Conservation (phyloP, 1,139 yeast species). For the Geotrichum armillariae region DNA sequence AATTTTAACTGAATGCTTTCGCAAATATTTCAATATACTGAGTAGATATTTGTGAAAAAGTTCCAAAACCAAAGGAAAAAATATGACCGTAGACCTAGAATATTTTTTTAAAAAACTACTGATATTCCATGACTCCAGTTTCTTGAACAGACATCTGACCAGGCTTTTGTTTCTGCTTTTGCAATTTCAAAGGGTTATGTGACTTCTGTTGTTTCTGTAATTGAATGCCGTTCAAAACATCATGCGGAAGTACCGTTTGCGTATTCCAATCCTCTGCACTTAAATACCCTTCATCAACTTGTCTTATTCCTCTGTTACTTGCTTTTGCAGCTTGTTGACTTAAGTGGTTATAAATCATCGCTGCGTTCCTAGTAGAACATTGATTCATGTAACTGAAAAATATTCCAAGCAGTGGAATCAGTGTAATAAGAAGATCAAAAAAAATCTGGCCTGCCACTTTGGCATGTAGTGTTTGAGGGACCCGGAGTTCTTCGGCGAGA, state of each 20-base stretch:
- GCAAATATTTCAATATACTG: too few relatives aligned
- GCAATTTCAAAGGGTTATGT: background rate
- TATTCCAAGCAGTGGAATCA: constrained; percentile 79
- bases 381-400: constrained; percentile 77
- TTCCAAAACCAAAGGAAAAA: too few relatives aligned
- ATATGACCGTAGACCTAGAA: too few relatives aligned
- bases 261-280: constrained; percentile 2
- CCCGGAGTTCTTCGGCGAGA: constrained; percentile 54
- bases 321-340: constrained; percentile 28
- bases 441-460: constrained; percentile 73
- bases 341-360: constrained; percentile 52
- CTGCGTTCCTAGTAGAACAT: constrained; percentile 89
- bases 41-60: too few relatives aligned
- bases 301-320: constrained; percentile 12
- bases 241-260: background rate
- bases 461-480: constrained; percentile 62
- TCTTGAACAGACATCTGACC: background rate
- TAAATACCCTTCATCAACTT: constrained; percentile 4
- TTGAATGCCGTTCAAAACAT: background rate
- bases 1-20: too few relatives aligned
- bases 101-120: too few relatives aligned
- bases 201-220: constrained; percentile 1
- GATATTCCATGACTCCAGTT: background rate
- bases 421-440: constrained; percentile 67
- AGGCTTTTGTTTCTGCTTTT: background rate